phyloP scores from a whole-genome alignment of 495 filamentous ascomycete species.

The Barbatosphaeria neglecta region DNA sequence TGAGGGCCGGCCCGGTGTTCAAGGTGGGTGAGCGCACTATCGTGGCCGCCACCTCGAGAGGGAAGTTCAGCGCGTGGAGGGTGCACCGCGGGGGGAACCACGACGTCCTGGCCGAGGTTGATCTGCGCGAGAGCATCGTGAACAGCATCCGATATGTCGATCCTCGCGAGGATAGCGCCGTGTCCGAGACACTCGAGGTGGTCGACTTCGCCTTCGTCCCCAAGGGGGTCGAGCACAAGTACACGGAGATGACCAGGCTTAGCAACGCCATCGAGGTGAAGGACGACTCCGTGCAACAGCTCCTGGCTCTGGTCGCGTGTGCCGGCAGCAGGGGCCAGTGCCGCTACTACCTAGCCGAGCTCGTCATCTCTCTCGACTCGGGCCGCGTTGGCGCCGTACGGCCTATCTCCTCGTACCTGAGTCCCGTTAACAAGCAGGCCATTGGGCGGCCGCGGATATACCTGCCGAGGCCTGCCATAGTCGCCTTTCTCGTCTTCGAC shows the following conservation, averaged over 20 bases:
- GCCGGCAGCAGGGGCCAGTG: slow-evolving; percentile 17
- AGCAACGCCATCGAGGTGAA: slow-evolving; percentile 24
- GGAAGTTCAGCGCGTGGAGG: slow-evolving; percentile 72
- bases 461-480: slow-evolving; percentile 60
- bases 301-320: slow-evolving; percentile 28
- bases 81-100: slow-evolving; percentile 68
- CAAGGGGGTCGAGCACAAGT: slow-evolving; percentile 25
- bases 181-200: slow-evolving; percentile 32
- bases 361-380: slow-evolving; percentile 23
- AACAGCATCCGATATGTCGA: slow-evolving; percentile 21
- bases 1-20: slow-evolving; percentile 53
- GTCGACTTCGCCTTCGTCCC: slow-evolving; percentile 38
- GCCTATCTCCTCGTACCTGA: slow-evolving; percentile 50
- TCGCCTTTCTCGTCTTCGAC: slow-evolving; percentile 74
- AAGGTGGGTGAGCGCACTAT: slow-evolving; percentile 77
- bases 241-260: slow-evolving; percentile 28
- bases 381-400: slow-evolving; percentile 42
- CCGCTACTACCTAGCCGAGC: slow-evolving; percentile 33
- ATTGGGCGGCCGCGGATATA: slow-evolving; percentile 54
- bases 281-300: slow-evolving; percentile 31
- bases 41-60: slow-evolving; percentile 61
- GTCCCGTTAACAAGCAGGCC: slow-evolving; percentile 24
- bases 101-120: slow-evolving; percentile 38
- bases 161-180: slow-evolving; percentile 6
- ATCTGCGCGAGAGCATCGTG: slow-evolving; percentile 22